Percentiles rank a stretch among this genome's conserved stretches.
These are phyloP conservation scores for Naumovozyma baii DNA, from an alignment of 805 yeast species.

Conservation along the genomic window DNA sequence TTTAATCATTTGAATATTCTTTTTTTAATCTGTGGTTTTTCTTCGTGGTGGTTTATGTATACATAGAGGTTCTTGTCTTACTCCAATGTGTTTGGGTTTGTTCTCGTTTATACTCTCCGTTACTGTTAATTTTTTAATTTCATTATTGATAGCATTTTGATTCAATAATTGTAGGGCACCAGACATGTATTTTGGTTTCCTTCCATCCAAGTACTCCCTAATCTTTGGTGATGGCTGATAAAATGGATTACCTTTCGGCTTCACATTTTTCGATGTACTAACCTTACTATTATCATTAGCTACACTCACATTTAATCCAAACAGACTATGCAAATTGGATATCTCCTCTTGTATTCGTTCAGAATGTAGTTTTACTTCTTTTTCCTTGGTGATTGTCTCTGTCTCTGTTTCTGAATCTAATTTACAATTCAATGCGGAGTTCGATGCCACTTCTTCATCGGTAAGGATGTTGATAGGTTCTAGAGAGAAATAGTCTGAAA, in stretches of 20 bases:
- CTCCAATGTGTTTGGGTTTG: no score
- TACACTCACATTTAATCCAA: not conserved
- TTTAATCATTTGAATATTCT: no score
- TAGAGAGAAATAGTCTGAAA: not conserved
- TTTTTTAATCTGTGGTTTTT: no score
- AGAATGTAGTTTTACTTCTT: no score
- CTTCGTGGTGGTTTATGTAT: no score
- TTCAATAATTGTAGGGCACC: not conserved
- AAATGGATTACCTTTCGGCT: constrained; percentile 6
- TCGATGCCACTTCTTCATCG: not conserved
- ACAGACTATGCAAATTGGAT: not conserved
- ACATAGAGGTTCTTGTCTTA: no score
- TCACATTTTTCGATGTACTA: not conserved
- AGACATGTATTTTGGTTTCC: not conserved
- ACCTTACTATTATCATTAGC: not conserved
- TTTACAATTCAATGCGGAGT: no score
- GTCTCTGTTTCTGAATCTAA: no score
- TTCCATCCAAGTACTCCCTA: not conserved
- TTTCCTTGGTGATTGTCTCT: no score
- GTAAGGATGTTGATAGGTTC: not conserved
- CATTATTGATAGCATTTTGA: not conserved
- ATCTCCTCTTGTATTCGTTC: not conserved
- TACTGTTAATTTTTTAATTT: not conserved
- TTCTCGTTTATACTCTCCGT: no score
- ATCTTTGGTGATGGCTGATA: constrained; percentile 6